These are phyloP conservation scores for Dendrothele bispora DNA, from an alignment of 768 basidiomycete genomes.

Conservation along the genomic window DNA sequence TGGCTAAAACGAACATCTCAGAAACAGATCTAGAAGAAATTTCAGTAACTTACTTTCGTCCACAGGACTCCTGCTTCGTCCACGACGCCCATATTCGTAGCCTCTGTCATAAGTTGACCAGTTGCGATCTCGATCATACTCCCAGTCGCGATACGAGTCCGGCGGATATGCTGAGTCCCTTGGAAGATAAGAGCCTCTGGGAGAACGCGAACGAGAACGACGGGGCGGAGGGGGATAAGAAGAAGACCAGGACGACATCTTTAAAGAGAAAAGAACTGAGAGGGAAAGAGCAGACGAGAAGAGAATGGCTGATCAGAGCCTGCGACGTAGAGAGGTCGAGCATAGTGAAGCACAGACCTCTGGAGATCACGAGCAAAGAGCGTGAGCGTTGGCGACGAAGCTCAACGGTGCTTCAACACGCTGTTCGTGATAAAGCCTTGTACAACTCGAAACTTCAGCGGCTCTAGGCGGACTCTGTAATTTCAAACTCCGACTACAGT, in stretches of 20 bases:
- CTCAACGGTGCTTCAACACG: conserved; percentile 39
- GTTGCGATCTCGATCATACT: conserved; percentile 73
- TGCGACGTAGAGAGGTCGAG: conserved; percentile 73
- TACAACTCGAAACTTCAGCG: conserved; percentile 18
- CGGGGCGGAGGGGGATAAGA: conserved; percentile 73
- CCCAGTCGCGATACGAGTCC: conserved; percentile 70
- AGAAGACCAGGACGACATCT: conserved; percentile 83
- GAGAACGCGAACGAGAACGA: conserved; percentile 84
- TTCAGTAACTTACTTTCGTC: conserved; percentile 51
- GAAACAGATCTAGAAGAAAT: background rate
- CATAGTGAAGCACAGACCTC: conserved; percentile 95
- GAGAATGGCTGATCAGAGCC: conserved; percentile 70
- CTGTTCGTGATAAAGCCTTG: conserved; percentile 64
- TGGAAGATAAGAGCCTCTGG: conserved; percentile 55
- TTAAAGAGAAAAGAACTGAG: conserved; percentile 59
- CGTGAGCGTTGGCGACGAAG: conserved; percentile 40
- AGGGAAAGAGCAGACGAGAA: conserved; percentile 48
- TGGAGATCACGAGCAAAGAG: conserved; percentile 60
- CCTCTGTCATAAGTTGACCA: conserved; percentile 66
- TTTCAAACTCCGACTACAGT: conserved; percentile 48
- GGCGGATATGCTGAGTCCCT: conserved; percentile 54
- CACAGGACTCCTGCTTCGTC: conserved; percentile 83
- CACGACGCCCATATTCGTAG: conserved; percentile 69
- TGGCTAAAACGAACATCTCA: conserved; percentile 35
- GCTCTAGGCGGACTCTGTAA: no score